Conservation (phyloP, 371 early-diverging fungal genomes). For the Saksenaea oblongispora region DNA sequence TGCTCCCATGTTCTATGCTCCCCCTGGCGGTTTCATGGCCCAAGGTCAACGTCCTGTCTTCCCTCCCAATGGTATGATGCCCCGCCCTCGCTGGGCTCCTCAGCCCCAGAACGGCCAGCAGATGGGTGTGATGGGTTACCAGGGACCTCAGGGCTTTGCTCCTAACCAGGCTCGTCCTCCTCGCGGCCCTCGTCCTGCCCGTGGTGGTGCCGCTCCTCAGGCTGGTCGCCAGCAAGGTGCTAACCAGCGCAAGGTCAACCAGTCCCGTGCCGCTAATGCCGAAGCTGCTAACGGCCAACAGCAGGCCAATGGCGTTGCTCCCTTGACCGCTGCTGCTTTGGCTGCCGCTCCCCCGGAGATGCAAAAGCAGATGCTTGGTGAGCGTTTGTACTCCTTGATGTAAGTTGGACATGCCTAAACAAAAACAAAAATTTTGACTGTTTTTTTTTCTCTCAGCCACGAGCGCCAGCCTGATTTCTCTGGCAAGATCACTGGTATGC, state of each 20-base stretch:
- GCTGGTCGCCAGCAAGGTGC: conserved; percentile 50
- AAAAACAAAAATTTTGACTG: background rate
- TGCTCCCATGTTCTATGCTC: conserved; percentile 52
- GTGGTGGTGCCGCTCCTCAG: conserved; percentile 25
- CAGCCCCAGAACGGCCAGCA: conserved; percentile 44
- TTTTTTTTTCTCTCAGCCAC: conserved; percentile 8
- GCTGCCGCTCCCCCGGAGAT: conserved; percentile 68
- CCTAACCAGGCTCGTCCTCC: conserved; percentile 31
- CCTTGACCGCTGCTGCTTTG: conserved; percentile 66
- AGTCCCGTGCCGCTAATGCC: conserved; percentile 25
- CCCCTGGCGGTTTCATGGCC: conserved; percentile 63
- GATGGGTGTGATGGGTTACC: conserved; percentile 27
- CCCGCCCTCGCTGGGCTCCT: conserved; percentile 68
- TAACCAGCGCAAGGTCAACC: conserved; percentile 32
- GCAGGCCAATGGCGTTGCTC: conserved; percentile 30
- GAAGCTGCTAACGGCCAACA: conserved; percentile 6
- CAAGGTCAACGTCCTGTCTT: conserved; percentile 63
- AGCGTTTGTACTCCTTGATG: conserved; percentile 82
- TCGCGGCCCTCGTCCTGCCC: conserved; percentile 32
- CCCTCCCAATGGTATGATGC: conserved; percentile 40
- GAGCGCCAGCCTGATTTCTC: conserved; percentile 62
- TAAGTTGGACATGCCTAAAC: conserved; percentile 12
- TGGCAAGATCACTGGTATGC: conserved; percentile 94
- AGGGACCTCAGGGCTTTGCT: conserved; percentile 30
- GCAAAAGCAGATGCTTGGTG: conserved; percentile 88